phyloP scores from a whole-genome alignment of 805 yeast species.

The Pichia ethanolica region DNA sequence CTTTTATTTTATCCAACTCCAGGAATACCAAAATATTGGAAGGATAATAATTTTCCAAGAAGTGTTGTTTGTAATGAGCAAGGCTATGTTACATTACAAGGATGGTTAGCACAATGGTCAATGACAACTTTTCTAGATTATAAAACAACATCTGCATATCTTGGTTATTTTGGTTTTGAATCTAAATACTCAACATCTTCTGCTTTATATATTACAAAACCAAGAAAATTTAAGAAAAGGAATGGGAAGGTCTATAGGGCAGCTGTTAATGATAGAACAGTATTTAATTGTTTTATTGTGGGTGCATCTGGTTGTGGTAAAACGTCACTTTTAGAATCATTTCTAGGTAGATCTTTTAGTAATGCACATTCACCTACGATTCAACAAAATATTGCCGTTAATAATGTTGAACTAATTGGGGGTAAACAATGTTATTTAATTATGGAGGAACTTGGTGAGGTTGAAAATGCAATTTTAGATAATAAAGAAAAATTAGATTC shows the following conservation, averaged over 20 bases:
- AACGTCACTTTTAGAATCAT: constrained; percentile 74
- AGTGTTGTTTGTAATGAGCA: constrained; percentile 86
- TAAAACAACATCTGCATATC: constrained; percentile 75
- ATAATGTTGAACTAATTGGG: constrained; percentile 87
- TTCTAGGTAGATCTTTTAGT: constrained; percentile 65
- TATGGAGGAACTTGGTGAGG: constrained; percentile 81
- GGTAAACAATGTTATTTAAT: constrained; percentile 94
- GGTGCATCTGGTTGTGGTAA: constrained; percentile 89
- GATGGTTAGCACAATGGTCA: constrained; percentile 99
- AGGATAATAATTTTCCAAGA: constrained; percentile 73
- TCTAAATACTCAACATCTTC: constrained; percentile 23
- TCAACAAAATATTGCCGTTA: constrained; percentile 74
- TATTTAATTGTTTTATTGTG: constrained; percentile 80
- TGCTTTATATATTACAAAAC: constrained; percentile 75
- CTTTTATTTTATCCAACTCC: constrained; percentile 84
- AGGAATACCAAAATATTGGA: constrained; percentile 85
- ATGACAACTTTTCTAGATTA: constrained; percentile 88
- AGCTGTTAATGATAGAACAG: constrained; percentile 73
- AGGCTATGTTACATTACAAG: constrained; percentile 87
- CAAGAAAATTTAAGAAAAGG: constrained; percentile 61
- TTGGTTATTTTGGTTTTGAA: constrained; percentile 88
- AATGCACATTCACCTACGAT: constrained; percentile 75
- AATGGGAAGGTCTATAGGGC: constrained; percentile 61
- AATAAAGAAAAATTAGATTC: constrained; percentile 62
- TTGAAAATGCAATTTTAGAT: constrained; percentile 74